phyloP scores from a whole-genome alignment of 257 asterid genomes.

The Leptodermis oblonga region DNA sequence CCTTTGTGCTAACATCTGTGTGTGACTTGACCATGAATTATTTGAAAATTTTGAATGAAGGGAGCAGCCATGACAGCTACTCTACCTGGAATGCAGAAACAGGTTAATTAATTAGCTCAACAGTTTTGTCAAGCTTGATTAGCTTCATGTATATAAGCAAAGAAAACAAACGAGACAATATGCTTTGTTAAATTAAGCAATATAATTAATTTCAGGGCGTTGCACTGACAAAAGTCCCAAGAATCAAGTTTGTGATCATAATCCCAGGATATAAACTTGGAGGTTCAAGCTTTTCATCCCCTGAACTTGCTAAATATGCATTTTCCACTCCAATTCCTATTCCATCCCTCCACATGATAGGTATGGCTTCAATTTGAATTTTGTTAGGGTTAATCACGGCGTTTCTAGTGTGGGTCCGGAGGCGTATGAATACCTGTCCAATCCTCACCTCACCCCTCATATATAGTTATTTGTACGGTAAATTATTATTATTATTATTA shows the following conservation, averaged over 20 bases:
- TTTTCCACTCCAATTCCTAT: constrained; percentile 26
- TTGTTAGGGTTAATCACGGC: no score
- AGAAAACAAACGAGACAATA: no score
- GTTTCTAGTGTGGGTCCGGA: no score
- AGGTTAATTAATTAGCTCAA: constrained; percentile 4
- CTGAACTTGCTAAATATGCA: constrained; percentile 29
- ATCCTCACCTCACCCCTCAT: no score
- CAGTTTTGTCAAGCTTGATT: not conserved
- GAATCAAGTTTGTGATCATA: constrained; percentile 30
- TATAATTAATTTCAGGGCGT: constrained; percentile 27
- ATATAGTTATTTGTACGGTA: no score
- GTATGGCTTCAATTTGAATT: constrained; percentile 13
- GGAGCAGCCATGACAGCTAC: constrained; percentile 32
- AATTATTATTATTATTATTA: no score
- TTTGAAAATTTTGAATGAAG: constrained; percentile 20
- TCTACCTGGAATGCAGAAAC: constrained; percentile 43
- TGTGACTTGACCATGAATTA: not conserved
- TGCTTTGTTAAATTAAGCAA: no score
- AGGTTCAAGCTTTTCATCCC: constrained; percentile 16
- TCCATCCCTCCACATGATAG: constrained; percentile 38
- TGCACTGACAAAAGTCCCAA: constrained; percentile 30
- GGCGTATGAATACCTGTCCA: no score
- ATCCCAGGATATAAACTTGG: constrained; percentile 40
- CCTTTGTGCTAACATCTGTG: no score
- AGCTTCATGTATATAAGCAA: no score